Percentiles rank a stretch among this genome's conserved stretches.
Conservation (phyloP, 2,329 filamentous ascomycete genomes). For the Cercospora nicotianae region DNA sequence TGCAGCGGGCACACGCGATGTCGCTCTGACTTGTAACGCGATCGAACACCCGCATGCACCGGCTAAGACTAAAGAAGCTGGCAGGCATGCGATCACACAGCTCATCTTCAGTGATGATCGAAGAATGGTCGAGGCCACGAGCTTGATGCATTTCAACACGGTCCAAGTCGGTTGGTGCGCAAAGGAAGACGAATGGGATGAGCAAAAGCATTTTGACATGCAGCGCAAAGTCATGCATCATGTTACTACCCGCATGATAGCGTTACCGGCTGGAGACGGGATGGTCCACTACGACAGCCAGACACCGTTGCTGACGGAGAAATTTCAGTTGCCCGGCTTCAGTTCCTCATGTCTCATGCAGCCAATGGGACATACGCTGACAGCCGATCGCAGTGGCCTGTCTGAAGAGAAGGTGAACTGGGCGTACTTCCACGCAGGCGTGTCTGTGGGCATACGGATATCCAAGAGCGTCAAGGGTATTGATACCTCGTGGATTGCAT, state of each 20-base stretch:
- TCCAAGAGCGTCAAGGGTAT: conserved; percentile 88
- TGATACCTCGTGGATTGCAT: conserved; percentile 97
- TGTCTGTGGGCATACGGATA: conserved; percentile 87
- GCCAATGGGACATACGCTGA: conserved; percentile 86
- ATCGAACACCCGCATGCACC: conserved; percentile 64
- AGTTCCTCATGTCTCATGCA: conserved; percentile 90
- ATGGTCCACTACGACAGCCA: conserved; percentile 86
- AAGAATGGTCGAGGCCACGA: conserved; percentile 80
- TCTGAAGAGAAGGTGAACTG: conserved; percentile 97
- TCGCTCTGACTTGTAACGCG: conserved; percentile 63
- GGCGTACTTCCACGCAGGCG: conserved; percentile 97
- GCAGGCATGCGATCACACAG: conserved; percentile 73
- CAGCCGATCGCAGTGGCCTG: conserved; percentile 83
- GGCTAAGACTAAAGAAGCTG: conserved; percentile 78
- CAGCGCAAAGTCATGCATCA: conserved; percentile 88
- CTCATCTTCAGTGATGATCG: conserved; percentile 90
- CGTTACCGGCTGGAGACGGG: conserved; percentile 81
- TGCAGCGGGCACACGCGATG: conserved; percentile 9
- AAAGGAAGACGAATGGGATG: conserved; percentile 73
- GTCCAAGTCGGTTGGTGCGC: conserved; percentile 76
- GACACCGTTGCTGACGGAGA: conserved; percentile 86
- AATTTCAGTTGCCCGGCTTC: conserved; percentile 85
- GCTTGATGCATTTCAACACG: conserved; percentile 80
- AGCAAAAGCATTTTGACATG: conserved; percentile 83
- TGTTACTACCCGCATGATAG: conserved; percentile 82